Evolutionary conservation across 176 grass and related monocot species (phyloP).

Genomic region (Oryza brachyantha): DNA sequence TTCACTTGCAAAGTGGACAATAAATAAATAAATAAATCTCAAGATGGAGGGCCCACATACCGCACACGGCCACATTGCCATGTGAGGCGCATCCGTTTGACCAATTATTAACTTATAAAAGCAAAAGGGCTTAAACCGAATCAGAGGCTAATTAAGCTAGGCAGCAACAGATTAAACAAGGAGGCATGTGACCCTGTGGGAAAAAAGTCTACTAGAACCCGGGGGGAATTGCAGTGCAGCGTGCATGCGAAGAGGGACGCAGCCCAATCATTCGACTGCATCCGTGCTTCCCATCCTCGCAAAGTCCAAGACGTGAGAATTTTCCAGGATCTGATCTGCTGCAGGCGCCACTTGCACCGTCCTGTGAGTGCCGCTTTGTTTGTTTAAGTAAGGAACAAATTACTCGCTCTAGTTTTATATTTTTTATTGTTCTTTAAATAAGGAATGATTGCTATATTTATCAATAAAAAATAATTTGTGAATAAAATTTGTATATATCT

Average conservation of each 20-base stretch:
- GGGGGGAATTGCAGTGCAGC: no score
- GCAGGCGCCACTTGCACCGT: conserved; percentile 10
- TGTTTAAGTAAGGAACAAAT: neutral
- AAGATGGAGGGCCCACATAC: neutral
- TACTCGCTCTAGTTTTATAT: no score
- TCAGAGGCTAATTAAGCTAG: neutral
- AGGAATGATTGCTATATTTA: no score
- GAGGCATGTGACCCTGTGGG: conserved; percentile 7
- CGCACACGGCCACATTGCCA: conserved; percentile 6
- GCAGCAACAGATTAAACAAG: neutral
- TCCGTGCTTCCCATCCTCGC: neutral
- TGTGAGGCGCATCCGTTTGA: conserved; percentile 36
- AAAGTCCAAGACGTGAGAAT: conserved; percentile 20
- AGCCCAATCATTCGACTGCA: conserved; percentile 41
- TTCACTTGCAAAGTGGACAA: neutral
- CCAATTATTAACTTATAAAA: conserved; percentile 1
- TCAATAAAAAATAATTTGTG: no score
- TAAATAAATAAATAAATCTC: no score
- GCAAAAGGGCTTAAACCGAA: neutral
- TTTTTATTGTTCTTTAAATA: no score
- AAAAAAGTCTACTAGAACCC: no score
- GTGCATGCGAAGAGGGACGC: neutral
- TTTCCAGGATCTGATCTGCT: conserved; percentile 29
- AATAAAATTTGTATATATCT: no score
- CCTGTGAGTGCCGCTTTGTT: neutral